These are phyloP conservation scores for Raffaelea albimanens DNA, from an alignment of 2,329 filamentous ascomycete genomes.

Conservation along the genomic window DNA sequence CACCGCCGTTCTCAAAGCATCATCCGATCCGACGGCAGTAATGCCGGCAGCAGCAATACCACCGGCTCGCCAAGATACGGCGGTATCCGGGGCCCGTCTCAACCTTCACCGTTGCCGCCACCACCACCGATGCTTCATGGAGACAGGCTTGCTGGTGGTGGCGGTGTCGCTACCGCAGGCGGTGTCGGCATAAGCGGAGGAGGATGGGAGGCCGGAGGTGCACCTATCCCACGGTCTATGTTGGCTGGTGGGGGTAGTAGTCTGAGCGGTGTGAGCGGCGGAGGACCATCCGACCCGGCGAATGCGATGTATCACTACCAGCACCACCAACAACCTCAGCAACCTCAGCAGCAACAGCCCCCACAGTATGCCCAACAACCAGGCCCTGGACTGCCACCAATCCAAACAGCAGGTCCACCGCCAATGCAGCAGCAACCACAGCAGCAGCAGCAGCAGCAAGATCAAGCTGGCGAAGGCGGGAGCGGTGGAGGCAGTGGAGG, in stretches of 20 bases:
- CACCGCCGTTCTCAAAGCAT: conserved; percentile 27
- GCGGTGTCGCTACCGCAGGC: conserved; percentile 15
- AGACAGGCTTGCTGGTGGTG: conserved; percentile 18
- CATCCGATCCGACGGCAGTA: conserved; percentile 22
- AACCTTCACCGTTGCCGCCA: conserved; percentile 6
- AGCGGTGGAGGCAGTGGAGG: conserved; percentile 17
- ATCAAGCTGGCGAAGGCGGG: conserved; percentile 9
- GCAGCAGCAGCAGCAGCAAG: conserved; percentile 11
- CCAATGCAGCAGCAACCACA: conserved; percentile 1
- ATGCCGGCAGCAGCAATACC: conserved; percentile 13
- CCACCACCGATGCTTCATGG: conserved; percentile 10
- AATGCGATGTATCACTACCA: conserved; percentile 19
- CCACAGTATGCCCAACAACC: conserved; percentile 11
- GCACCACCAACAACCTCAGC: conserved; percentile 10
- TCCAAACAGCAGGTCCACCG: conserved; percentile 26
- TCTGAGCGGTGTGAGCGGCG: too few relatives aligned
- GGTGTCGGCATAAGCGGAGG: too few relatives aligned
- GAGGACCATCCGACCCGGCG: conserved; percentile 5
- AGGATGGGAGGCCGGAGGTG: background rate
- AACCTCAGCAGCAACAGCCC: conserved; percentile 15
- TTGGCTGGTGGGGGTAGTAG: background rate
- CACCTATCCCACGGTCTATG: conserved; percentile 2
- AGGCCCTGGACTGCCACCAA: conserved; percentile 41
- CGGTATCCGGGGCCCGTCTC: conserved; percentile 20
- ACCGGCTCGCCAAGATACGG: conserved; percentile 31